These are phyloP conservation scores for Euphorbia neoarborescens DNA, from an alignment of 441 rosid genomes.

Conservation along the genomic window DNA sequence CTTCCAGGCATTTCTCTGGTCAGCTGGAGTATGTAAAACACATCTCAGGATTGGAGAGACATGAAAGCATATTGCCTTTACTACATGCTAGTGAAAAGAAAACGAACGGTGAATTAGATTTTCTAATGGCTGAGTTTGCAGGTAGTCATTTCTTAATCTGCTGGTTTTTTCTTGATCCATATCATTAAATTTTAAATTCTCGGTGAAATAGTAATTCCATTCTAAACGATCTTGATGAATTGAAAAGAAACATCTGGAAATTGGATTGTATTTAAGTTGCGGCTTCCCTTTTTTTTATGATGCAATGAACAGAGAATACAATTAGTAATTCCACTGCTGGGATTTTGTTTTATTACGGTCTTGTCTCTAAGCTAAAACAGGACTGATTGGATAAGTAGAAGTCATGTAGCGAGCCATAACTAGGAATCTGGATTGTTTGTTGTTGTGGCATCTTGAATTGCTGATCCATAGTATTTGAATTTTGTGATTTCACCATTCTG, in stretches of 20 bases:
- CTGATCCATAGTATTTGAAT: neutral
- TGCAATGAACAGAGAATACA: neutral
- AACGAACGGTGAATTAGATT: slow-evolving; percentile 76
- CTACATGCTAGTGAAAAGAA: slow-evolving; percentile 77
- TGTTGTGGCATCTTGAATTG: neutral
- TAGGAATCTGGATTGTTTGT: neutral
- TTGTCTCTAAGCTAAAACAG: neutral
- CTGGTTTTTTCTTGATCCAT: neutral
- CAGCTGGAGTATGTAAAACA: slow-evolving; percentile 79
- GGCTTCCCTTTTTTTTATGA: neutral
- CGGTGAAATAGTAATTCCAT: neutral
- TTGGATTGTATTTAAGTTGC: neutral
- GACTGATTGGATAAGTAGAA: neutral
- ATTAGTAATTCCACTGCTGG: neutral
- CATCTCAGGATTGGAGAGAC: slow-evolving; percentile 70
- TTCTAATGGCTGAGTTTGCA: slow-evolving; percentile 87
- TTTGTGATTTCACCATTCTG: neutral
- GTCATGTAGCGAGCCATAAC: neutral
- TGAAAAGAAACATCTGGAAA: neutral
- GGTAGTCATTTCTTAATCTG: slow-evolving; percentile 33
- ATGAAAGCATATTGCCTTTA: slow-evolving; percentile 76
- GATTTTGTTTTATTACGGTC: neutral
- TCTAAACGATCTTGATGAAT: neutral
- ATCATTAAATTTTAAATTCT: neutral
- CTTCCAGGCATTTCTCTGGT: slow-evolving; percentile 75